Conservation (phyloP, 192 early-diverging fungal species). For the Gigaspora rosea region DNA sequence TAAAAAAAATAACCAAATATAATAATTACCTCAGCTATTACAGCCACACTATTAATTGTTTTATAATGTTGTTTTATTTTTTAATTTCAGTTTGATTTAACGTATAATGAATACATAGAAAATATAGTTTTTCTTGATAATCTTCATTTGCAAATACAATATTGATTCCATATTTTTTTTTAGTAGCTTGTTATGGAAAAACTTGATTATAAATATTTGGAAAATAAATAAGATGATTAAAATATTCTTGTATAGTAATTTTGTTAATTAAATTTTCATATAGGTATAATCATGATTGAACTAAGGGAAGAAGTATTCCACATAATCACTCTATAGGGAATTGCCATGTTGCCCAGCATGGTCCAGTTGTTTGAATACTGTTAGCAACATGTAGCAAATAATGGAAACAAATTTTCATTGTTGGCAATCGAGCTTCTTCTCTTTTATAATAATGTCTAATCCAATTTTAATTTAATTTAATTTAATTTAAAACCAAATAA, state of each 20-base stretch:
- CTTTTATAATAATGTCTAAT: neutral
- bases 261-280: constrained; percentile 9
- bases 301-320: constrained; percentile 7
- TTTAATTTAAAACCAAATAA: too few relatives aligned
- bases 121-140: too few relatives aligned
- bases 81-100: too few relatives aligned
- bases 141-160: too few relatives aligned
- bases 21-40: too few relatives aligned
- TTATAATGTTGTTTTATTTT: too few relatives aligned
- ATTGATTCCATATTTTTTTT: too few relatives aligned
- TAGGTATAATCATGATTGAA: neutral
- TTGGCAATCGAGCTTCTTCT: neutral
- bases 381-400: neutral
- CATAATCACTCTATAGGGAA: neutral
- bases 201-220: too few relatives aligned
- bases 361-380: constrained; percentile 4
- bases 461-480: neutral
- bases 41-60: too few relatives aligned
- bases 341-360: neutral
- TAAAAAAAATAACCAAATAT: too few relatives aligned
- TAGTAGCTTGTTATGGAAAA: too few relatives aligned
- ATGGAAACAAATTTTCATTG: constrained; percentile 4
- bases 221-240: neutral
- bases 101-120: too few relatives aligned
- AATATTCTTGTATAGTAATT: neutral